These are phyloP conservation scores for Cytospora piceicola DNA, from an alignment of 2,329 filamentous ascomycete genomes.

Conservation along the genomic window DNA sequence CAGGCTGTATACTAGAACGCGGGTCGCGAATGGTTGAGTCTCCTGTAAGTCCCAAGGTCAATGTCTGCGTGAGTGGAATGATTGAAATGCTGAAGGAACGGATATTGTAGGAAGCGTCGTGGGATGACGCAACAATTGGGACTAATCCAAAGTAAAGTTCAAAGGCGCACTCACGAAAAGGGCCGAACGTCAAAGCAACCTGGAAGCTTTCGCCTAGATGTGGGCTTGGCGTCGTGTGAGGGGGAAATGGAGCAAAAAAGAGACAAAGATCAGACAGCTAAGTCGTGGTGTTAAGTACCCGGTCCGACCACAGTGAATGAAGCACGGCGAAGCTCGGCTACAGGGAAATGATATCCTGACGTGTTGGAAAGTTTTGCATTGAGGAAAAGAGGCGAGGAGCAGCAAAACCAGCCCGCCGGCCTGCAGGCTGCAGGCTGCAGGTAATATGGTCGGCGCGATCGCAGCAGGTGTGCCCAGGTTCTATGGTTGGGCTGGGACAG, in stretches of 20 bases:
- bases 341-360: constrained; percentile 1
- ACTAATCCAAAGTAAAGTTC: not conserved
- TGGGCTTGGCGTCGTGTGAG: not conserved
- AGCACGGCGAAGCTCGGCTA: constrained; percentile 4
- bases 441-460: constrained; percentile 26
- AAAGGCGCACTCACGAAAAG: not conserved
- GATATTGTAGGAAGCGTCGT: not conserved
- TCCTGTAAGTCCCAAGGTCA: not conserved
- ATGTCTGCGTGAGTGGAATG: not conserved
- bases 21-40: constrained; percentile 3
- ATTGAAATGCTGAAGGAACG: not conserved
- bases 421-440: constrained; percentile 23
- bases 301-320: not conserved
- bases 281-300: not conserved
- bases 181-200: not conserved
- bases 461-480: constrained; percentile 17
- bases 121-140: not conserved
- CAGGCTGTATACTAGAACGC: constrained; percentile 9
- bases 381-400: constrained; percentile 17
- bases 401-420: constrained; percentile 5
- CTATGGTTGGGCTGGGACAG: constrained; percentile 22
- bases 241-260: not conserved
- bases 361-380: constrained; percentile 11
- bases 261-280: not conserved
- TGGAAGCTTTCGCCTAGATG: not conserved